Base-by-base conservation (phyloP, 164 flowering plant species). In the Chloranthus sessilifolius region DNA sequence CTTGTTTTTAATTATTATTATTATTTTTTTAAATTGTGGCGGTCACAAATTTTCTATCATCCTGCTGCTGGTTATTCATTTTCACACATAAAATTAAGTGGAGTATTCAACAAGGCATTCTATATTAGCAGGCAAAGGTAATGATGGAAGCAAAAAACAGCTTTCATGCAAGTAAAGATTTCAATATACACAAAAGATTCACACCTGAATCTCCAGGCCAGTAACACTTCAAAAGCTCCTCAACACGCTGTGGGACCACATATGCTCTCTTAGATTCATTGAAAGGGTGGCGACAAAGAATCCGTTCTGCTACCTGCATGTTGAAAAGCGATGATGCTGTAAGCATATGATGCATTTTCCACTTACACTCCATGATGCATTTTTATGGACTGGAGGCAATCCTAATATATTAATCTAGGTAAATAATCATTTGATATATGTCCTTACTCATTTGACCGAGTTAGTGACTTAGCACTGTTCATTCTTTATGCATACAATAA, bases 201-300 rank as follows among this genome's bases (percentile, higher is more conserved):
- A 34, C 41, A 92, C 99, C 99, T 77, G 97, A 64, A 38, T 21
- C 62, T 38, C 99, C 96, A 33, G 85, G 76, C 97, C 97, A 89
- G 59, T 75, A 94, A 63, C 99, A 89, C 74, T 83, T 83, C 50
- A 89, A 58, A 51, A 94, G 95, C 74, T 94, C 99, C 73, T 89
- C 99, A 45, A 94, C 94, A 20, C 52, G 74, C 57, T 94, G 92
- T 4, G 99, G 99, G 30, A 94, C 96, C 61, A 94, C 96, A 71
- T 84, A 89, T 22, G 99, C 99, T 68, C 99, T 77, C 67, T 94
- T 89, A 17, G 99, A 94, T 74, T 94, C 99, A 62, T 60, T 89
- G 57, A 94, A 94, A 33, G 99, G 99, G 65, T 89, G 99, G 43
- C 99, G 96, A 52, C 99, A 94, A 37, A 94, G 59, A 26, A 94